Evolutionary conservation across 257 asterid genomes (phyloP), one percentile per base, ranked within the genome.

Genomic region (Solanum tacnaense): DNA sequence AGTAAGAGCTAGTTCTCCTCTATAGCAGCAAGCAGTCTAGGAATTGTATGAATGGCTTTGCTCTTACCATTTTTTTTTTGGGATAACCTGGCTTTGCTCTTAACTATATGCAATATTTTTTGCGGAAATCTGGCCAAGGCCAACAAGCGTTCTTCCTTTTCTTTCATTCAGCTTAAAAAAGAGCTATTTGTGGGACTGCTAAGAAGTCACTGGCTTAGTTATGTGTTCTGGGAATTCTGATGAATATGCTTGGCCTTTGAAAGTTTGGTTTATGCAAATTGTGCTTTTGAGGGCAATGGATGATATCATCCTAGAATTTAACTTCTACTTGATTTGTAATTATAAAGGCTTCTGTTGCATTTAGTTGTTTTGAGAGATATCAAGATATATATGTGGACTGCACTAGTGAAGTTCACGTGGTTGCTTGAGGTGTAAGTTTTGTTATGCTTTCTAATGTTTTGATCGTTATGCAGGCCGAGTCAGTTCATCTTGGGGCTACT

Each of bases 261-360:
- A 74, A 21, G 52, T 1, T 74, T 74, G 52, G 49, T 74, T 35
- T 36, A 73, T 74, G 52, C 27, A 10, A 35, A 74, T 35, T 35
- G n/a, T 74, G 13, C 49, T 36, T 74, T 35, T 74, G 84, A 38
- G 60, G 58, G 84, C 41, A 76, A 39, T 39, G 84, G 23, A 38
- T 76, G 58, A 39, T 38, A 76, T 76, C 34, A 75, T 76, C 84
- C 56, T 76, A 76, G 60, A 76, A 41, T 39, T 39, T 39, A 76
- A 76, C 84, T 76, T 39, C 60, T 76, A 76, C 21, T 76, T 76
- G 99, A 94, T 95, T 95, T 96, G 60, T 97, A 96, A 89, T 97
- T 98, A 89, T 96, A 78, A 90, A 38, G 13, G 12, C 35, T 75
- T 39, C 11, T 75, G 83, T 75, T 75, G 83, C 60, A 76, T 38